phyloP scores from a whole-genome alignment of 352 stramenopile species.

The Pythium brassicae region DNA sequence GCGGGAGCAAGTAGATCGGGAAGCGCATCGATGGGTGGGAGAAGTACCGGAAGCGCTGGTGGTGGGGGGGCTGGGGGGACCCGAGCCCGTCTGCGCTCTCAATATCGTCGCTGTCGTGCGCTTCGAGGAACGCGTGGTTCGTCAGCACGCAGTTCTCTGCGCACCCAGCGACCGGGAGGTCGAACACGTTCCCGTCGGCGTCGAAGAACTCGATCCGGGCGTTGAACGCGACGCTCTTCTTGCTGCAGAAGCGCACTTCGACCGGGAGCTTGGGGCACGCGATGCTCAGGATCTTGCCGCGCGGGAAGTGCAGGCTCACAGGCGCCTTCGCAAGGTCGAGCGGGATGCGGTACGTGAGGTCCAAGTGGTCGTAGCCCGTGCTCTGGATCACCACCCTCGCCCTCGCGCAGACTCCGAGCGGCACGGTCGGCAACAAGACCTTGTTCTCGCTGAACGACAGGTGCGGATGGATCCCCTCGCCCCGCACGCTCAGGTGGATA shows the following conservation, averaged over 20 bases:
- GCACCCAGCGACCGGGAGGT: slow-evolving; percentile 79
- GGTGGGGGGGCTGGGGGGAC: no score
- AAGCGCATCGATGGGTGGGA: slow-evolving; percentile 47
- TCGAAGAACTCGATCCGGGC: slow-evolving; percentile 92
- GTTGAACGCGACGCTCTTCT: slow-evolving; percentile 88
- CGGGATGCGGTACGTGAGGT: slow-evolving; percentile 79
- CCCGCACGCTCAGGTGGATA: slow-evolving; percentile 72
- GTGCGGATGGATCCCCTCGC: slow-evolving; percentile 88
- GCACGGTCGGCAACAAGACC: slow-evolving; percentile 87
- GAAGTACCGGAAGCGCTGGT: slow-evolving; percentile 31
- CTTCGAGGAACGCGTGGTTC: slow-evolving; percentile 82
- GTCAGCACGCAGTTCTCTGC: slow-evolving; percentile 92
- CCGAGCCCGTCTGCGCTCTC: not conserved
- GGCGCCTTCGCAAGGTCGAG: slow-evolving; percentile 75
- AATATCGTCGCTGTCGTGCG: not conserved
- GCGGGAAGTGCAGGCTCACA: slow-evolving; percentile 85
- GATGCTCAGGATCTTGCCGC: slow-evolving; percentile 85
- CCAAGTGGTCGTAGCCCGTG: slow-evolving; percentile 89
- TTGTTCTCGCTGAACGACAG: slow-evolving; percentile 87
- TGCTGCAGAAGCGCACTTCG: slow-evolving; percentile 78
- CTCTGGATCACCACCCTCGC: slow-evolving; percentile 79
- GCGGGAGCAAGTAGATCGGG: slow-evolving; percentile 55
- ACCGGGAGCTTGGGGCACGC: slow-evolving; percentile 76
- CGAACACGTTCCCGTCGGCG: slow-evolving; percentile 82
- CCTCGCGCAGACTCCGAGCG: slow-evolving; percentile 67